Evolutionary conservation across 2,329 filamentous ascomycete genomes (phyloP), one percentile per base, ranked within the genome.

Genomic region (Lithohypha guttulata): DNA sequence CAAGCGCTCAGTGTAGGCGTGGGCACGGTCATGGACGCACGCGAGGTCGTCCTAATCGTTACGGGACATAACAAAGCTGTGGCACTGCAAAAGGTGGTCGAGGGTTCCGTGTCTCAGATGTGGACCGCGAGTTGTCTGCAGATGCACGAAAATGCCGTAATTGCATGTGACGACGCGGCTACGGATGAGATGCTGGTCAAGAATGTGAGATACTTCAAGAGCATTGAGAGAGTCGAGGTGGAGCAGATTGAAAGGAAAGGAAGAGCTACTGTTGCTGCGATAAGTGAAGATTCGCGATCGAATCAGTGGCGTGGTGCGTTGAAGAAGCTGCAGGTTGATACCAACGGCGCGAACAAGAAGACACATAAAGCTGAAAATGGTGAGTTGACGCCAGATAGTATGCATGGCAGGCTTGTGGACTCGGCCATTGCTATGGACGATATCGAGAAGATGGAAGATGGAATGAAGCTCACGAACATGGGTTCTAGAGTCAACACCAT

Each of bases 1-100:
- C 85, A 84, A 75, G 84, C 84, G 9, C 63, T 91, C 59, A 93
- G 84, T 0, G 84, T 93, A 8, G 84, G 84, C 29, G 81, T 93
- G 20, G 78, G 84, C 59, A 93, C 84, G 2, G 78, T 91, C 26
- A 70, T 91, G 49, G 83, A 89, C 57, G 79, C 84, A 2, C 68
- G 79, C 39, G 84, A 91, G 60, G 81, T 93, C 7, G 77, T 91
- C 19, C 78, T 86, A 51, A 84, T 93, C 51, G 84, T 86, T 47
- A 75, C 83, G 1, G 84, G 84, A 15, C 77, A 81, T 29, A 81
- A 84, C 66, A 93, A 93, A 61, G 76, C 84, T 1, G 65, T 82
- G 22, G 84, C 84, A 19, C 63, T 93, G 46, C 81, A 87, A 58
- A 80, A 77, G 52, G 86, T 81, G 51, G 75, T 93, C 47, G 84